Base-by-base conservation (phyloP, 257 asterid species). In the Solanum peruvianum region DNA sequence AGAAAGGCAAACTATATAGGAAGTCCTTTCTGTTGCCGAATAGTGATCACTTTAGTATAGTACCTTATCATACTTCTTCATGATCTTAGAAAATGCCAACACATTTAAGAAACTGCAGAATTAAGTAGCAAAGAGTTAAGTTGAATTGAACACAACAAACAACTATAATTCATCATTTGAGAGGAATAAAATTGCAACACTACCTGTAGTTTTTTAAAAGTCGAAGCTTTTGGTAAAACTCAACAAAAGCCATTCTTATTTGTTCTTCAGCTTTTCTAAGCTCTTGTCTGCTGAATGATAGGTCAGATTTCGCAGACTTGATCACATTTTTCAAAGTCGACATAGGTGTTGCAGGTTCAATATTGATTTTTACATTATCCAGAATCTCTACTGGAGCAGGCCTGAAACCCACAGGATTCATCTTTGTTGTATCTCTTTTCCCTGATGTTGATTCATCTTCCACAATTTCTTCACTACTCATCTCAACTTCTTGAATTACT, bases 21-120 rank as follows among this genome's bases (percentile, higher is more conserved):
- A 87, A 87, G 39, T 76, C 76, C 44, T 37, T 58, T 3, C 15
- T 58, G 29, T 44, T 29, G 37, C 76, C 33, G 27, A 58, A 41
- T 4, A 5, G 7, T 41, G 58, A 42, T 76, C 35, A 76, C 20
- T 47, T 47, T 20, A 29, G 25, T 80, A 3, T n/a, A 44, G 39
- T 89, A 95, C 98, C 98, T 96, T 96, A 86, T 96, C 97, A 84
- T 95, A 95, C 93, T 96, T 96, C 96, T 95, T 95, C 98, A 95
- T 86, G 87, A 95, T 96, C 94, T 95, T 96, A 60, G 98, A 94
- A 89, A 93, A 92, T 60, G 99, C 98, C 91, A 95, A 93, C 88
- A 77, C 88, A 87, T 96, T 96, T 94, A 96, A 88, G 92, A 95
- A 96, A 90, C 99, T 95, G 39, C 82, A 89, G 16, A 84, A 73